phyloP scores from a whole-genome alignment of 768 basidiomycete species.

The Phanerochaete sordida region DNA sequence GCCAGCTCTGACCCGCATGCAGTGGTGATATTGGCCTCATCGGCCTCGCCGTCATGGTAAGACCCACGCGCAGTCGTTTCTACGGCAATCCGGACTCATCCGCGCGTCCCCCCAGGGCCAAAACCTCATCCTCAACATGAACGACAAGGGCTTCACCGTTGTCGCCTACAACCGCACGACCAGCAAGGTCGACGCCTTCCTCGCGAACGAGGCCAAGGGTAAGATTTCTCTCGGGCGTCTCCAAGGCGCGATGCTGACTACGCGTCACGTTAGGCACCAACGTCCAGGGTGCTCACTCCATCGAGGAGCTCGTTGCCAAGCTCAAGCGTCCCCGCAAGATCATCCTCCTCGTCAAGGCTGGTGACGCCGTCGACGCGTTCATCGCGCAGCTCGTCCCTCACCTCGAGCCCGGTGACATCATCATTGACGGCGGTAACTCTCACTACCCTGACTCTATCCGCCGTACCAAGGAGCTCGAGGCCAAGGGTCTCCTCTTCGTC shows the following conservation, averaged over 20 bases:
- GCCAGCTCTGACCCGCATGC: slow-evolving; percentile 26
- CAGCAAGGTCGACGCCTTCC: slow-evolving; percentile 93
- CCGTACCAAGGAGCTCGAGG: slow-evolving; percentile 87
- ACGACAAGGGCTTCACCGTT: slow-evolving; percentile 98
- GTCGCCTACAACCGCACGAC: slow-evolving; percentile 97
- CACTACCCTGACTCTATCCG: slow-evolving; percentile 99
- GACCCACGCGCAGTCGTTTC: slow-evolving; percentile 23
- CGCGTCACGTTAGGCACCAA: slow-evolving; percentile 69
- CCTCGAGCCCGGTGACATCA: slow-evolving; percentile 95
- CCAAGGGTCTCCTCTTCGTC: slow-evolving; percentile 94
- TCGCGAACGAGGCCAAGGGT: slow-evolving; percentile 98
- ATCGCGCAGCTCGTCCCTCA: slow-evolving; percentile 85
- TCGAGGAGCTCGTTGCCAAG: slow-evolving; percentile 87
- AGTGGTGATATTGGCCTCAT: slow-evolving; percentile 98
- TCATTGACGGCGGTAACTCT: slow-evolving; percentile 99
- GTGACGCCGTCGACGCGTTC: slow-evolving; percentile 93
- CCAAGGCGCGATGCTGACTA: slow-evolving; percentile 17
- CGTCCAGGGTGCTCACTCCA: slow-evolving; percentile 89
- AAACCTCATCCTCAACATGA: slow-evolving; percentile 98
- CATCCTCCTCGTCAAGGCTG: slow-evolving; percentile 98
- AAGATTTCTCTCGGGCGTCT: slow-evolving; percentile 19
- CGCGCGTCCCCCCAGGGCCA: slow-evolving; percentile 61
- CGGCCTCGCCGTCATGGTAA: slow-evolving; percentile 97
- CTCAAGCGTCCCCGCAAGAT: slow-evolving; percentile 96
- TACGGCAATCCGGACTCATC: slow-evolving; percentile 9